phyloP scores from a whole-genome alignment of 2,329 filamentous ascomycete genomes.

The Curvularia lunata region DNA sequence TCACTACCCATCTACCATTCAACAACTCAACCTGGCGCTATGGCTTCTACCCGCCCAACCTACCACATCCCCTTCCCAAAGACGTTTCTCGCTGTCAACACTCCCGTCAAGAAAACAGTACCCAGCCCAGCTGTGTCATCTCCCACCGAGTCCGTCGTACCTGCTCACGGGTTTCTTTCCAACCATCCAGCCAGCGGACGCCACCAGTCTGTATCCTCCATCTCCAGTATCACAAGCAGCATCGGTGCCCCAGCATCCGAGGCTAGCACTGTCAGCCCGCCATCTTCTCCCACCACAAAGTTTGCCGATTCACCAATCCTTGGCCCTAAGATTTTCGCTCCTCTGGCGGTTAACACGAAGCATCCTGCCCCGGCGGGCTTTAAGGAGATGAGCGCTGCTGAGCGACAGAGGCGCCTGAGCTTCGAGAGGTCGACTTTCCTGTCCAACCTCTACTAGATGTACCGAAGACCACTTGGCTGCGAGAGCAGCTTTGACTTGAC shows the following conservation, averaged over 20 bases:
- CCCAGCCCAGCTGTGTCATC: conserved; percentile 4
- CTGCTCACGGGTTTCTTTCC: conserved; percentile 48
- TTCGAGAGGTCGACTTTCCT: conserved; percentile 36
- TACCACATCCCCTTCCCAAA: conserved; percentile 49
- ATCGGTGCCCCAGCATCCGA: conserved; percentile 21
- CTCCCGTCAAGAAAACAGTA: conserved; percentile 34
- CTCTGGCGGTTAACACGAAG: conserved; percentile 46
- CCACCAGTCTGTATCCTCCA: conserved; percentile 40
- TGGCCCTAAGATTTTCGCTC: conserved; percentile 38
- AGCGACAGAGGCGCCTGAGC: conserved; percentile 24
- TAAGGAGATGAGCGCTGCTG: conserved; percentile 31
- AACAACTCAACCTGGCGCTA: conserved; percentile 36
- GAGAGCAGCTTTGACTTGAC: not conserved
- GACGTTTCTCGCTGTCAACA: conserved; percentile 47
- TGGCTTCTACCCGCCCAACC: conserved; percentile 42
- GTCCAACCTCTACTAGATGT: conserved; percentile 39
- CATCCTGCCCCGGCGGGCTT: conserved; percentile 33
- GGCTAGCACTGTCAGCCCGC: conserved; percentile 32
- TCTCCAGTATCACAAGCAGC: conserved; percentile 26
- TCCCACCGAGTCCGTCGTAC: conserved; percentile 31
- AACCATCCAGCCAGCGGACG: conserved; percentile 36
- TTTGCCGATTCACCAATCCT: conserved; percentile 36
- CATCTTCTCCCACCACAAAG: conserved; percentile 38
- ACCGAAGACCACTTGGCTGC: not conserved
- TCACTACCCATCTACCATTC: not conserved